Evolutionary conservation across 805 yeast genomes (phyloP).

Genomic region (Candida orba): DNA sequence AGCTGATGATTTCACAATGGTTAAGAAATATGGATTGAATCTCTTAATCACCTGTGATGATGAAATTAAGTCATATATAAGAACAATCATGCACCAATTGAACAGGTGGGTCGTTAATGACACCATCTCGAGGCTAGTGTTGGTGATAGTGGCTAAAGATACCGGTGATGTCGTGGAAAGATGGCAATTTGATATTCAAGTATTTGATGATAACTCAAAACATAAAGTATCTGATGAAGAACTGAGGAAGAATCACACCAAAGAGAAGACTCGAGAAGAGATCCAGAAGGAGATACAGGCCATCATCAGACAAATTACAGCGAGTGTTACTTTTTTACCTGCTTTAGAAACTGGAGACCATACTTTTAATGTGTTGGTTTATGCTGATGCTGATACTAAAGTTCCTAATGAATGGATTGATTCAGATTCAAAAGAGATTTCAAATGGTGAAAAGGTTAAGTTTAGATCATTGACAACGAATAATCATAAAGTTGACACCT

Average conservation of each 20-base stretch:
- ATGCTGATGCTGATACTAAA: slow-evolving; percentile 60
- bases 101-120: slow-evolving; percentile 69
- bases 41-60: slow-evolving; percentile 67
- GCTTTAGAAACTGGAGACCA: slow-evolving; percentile 53
- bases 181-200: slow-evolving; percentile 76
- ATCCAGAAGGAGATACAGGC: slow-evolving; percentile 76
- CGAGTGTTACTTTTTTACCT: slow-evolving; percentile 82
- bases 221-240: slow-evolving; percentile 7
- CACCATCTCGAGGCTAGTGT: slow-evolving; percentile 56
- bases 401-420: slow-evolving; percentile 86
- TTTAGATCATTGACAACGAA: slow-evolving; percentile 63
- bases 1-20: slow-evolving; percentile 71
- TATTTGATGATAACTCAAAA: slow-evolving; percentile 22
- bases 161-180: slow-evolving; percentile 66
- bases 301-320: slow-evolving; percentile 80
- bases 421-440: slow-evolving; percentile 47
- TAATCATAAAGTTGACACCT: slow-evolving; percentile 63
- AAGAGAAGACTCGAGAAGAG: slow-evolving; percentile 29
- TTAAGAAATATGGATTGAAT: slow-evolving; percentile 72
- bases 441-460: slow-evolving; percentile 61
- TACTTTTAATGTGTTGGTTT: slow-evolving; percentile 80
- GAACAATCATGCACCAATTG: slow-evolving; percentile 60
- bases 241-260: background rate
- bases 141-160: slow-evolving; percentile 66
- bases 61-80: slow-evolving; percentile 65